These are phyloP conservation scores for Cucumis melo DNA, from an alignment of 306 rosid genomes.

Conservation along the genomic window DNA sequence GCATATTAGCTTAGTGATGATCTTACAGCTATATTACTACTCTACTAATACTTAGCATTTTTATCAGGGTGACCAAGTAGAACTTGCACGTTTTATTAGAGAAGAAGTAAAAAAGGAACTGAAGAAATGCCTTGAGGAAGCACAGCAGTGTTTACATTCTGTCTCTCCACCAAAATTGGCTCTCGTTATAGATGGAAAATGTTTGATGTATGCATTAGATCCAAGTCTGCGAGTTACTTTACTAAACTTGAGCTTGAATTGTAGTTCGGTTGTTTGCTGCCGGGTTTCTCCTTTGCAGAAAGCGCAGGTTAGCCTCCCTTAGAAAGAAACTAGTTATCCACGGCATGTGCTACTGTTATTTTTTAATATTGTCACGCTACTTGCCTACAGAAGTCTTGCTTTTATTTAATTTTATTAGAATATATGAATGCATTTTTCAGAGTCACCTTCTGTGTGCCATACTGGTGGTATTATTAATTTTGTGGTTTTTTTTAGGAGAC, in stretches of 20 bases:
- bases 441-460: background rate
- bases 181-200: conserved; percentile 91
- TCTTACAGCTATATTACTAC: background rate
- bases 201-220: conserved; percentile 92
- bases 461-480: background rate
- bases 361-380: background rate
- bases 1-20: background rate
- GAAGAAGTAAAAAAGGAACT: conserved; percentile 69
- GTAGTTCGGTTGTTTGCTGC: conserved; percentile 92
- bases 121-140: conserved; percentile 69
- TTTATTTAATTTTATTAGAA: background rate
- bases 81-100: conserved; percentile 72
- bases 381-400: background rate
- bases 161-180: conserved; percentile 66
- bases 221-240: conserved; percentile 75
- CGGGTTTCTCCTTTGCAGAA: conserved; percentile 97
- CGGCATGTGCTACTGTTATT: background rate
- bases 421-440: background rate
- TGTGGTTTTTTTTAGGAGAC: too few species aligned
- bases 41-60: background rate
- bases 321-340: background rate
- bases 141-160: conserved; percentile 36
- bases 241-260: conserved; percentile 78
- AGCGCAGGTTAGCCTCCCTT: conserved; percentile 60
- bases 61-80: conserved; percentile 89